phyloP scores from a whole-genome alignment of 2,329 filamentous ascomycete genomes.

The Xylariaceae sp. region DNA sequence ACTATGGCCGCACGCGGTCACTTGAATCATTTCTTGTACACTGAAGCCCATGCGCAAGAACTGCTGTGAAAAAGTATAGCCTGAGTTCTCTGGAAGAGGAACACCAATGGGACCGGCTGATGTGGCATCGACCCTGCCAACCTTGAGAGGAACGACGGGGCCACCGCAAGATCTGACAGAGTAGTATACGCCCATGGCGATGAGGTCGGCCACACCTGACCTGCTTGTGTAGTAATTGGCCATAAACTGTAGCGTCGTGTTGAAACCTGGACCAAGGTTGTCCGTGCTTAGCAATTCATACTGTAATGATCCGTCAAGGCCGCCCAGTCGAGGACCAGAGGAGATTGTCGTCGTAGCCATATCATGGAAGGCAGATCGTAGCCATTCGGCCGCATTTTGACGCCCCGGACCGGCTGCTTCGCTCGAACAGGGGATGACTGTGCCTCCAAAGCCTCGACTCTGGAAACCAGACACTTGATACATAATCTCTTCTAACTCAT shows the following conservation, averaged over 20 bases:
- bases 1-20: conserved; percentile 58
- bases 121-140: conserved; percentile 53
- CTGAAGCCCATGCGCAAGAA: conserved; percentile 57
- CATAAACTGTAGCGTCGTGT: conserved; percentile 50
- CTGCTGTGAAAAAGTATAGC: conserved; percentile 48
- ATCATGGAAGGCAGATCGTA: conserved; percentile 59
- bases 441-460: conserved; percentile 51
- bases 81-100: conserved; percentile 54
- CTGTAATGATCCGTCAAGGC: conserved; percentile 57
- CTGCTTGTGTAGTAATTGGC: conserved; percentile 48
- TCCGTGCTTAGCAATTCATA: conserved; percentile 54
- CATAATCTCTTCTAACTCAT: conserved; percentile 63
- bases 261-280: conserved; percentile 54
- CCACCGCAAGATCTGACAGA: conserved; percentile 58
- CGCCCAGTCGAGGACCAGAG: conserved; percentile 41
- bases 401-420: conserved; percentile 51
- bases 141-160: conserved; percentile 48
- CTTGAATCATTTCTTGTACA: conserved; percentile 54
- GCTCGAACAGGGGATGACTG: conserved; percentile 54
- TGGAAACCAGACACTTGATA: conserved; percentile 54
- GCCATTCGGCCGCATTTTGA: conserved; percentile 58
- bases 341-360: conserved; percentile 52
- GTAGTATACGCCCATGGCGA: conserved; percentile 55
- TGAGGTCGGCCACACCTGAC: conserved; percentile 53
- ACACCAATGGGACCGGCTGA: conserved; percentile 45